These are phyloP conservation scores for Dicorynia guianensis DNA, from an alignment of 306 rosid species.

Conservation along the genomic window DNA sequence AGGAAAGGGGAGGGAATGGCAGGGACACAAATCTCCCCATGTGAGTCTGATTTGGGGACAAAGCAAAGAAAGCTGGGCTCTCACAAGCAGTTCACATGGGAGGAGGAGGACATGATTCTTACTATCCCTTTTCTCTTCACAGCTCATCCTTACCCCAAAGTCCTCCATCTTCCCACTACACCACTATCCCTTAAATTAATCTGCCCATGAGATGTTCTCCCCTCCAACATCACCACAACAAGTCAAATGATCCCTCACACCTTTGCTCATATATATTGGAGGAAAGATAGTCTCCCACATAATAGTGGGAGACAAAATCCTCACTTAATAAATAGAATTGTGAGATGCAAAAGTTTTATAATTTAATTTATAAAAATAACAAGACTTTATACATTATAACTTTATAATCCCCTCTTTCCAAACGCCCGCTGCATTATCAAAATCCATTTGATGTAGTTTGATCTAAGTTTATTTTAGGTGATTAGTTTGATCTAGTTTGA, in stretches of 20 bases:
- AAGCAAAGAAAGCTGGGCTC: constrained; percentile 73
- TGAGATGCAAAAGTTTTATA: too few species aligned
- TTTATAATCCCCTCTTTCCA: constrained; percentile 18
- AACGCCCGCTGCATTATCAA: constrained; percentile 42
- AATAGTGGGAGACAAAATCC: too few species aligned
- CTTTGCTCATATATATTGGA: neutral
- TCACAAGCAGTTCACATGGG: constrained; percentile 85
- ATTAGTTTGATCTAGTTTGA: too few species aligned
- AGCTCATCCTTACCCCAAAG: constrained; percentile 68
- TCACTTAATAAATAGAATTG: too few species aligned
- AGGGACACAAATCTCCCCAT: constrained; percentile 63
- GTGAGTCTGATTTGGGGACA: constrained; percentile 82
- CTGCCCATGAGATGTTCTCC: constrained; percentile 42
- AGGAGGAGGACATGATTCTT: constrained; percentile 65
- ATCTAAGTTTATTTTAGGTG: too few species aligned
- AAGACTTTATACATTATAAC: too few species aligned
- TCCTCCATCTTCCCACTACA: constrained; percentile 46
- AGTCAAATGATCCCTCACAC: constrained; percentile 38
- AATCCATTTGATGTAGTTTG: constrained; percentile 5
- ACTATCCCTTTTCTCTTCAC: constrained; percentile 58
- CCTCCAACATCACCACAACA: constrained; percentile 27
- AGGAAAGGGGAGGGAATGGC: constrained; percentile 18
- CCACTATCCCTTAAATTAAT: constrained; percentile 40
- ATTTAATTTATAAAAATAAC: too few species aligned
- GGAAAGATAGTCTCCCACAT: too few species aligned